Base-by-base conservation (phyloP, 768 basidiomycete genomes). In the Russula virescens region DNA sequence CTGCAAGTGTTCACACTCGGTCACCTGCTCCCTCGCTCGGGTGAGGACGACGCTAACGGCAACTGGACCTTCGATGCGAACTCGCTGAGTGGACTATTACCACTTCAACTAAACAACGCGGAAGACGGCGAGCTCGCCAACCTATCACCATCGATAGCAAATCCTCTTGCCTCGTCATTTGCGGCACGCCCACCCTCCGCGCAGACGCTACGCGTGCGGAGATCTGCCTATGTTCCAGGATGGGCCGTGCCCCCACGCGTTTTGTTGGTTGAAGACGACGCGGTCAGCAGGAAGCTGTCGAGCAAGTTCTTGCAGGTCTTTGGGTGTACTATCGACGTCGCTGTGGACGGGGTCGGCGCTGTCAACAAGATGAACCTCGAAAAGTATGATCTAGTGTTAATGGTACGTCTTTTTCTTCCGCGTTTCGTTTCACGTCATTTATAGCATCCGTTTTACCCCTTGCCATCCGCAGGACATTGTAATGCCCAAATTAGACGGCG, bases 321-420 rank as follows among this genome's bases (percentile, higher is more conserved):
- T 74, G 96, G 96, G 43, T 97, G 95, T 73, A 86, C 87, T 69
- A 94, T 89, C 60, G 96, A 98, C 68, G 89, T 96, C 45, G 96
- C 94, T 2, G 91, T 94, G 42, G 94, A 98, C 72, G 96, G 95
- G 0, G 83, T 92, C 5, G 85, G 84, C 1, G 96, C 96, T 0
- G 94, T 98, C 58, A 88, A 89, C 68, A 96, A 93, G 81, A 97
- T 98, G 93, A 95, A 96, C 75, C 72, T 90, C 72, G 91, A 91
- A 69, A 94, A 94, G 78, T 98, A 97, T 73, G 96, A 98, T 74
- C 74, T 98, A 71, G 94, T 97, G 64, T 73, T 98, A 61, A 98
- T 98, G 95, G 91, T 91, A 67, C 47, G 85, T 78, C 18, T 55
- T 16, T 79, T 19, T 23, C 25, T 53, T 40, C 55, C 63, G 56